Conservation (phyloP, 352 stramenopile species). For the Pythium biforme region DNA sequence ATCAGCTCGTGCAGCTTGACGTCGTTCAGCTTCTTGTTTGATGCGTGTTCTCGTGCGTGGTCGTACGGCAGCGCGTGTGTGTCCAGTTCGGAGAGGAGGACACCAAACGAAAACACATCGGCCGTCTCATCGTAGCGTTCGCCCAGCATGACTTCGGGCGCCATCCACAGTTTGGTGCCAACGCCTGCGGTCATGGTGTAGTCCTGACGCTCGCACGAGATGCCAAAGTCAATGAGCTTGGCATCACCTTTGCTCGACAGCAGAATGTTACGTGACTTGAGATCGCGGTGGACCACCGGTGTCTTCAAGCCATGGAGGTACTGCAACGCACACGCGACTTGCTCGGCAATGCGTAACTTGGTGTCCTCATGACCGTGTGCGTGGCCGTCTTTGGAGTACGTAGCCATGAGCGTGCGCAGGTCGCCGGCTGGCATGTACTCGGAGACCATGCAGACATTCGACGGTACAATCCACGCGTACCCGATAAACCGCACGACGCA, state of each 20-base stretch:
- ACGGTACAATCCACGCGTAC: neutral
- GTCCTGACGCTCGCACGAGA: conserved; percentile 19
- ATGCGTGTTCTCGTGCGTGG: no score
- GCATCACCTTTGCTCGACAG: conserved; percentile 27
- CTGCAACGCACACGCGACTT: no score
- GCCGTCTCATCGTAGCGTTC: conserved; percentile 13
- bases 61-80: neutral
- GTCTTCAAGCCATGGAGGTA: no score
- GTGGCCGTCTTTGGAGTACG: neutral
- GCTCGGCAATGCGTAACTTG: no score
- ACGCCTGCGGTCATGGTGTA: conserved; percentile 14
- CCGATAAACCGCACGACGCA: conserved; percentile 9
- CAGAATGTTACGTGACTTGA: conserved; percentile 37
- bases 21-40: no score
- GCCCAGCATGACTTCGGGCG: conserved; percentile 25
- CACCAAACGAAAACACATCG: conserved; percentile 18
- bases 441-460: conserved; percentile 3
- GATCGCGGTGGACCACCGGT: conserved; percentile 4
- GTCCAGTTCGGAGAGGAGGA: conserved; percentile 14
- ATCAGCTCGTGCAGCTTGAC: no score
- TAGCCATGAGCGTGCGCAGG: neutral
- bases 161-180: conserved; percentile 1
- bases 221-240: conserved; percentile 42
- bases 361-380: no score
- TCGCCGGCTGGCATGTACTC: conserved; percentile 6